phyloP scores from a whole-genome alignment of 2,329 filamentous ascomycete species.

The Exserohilum rostratum region DNA sequence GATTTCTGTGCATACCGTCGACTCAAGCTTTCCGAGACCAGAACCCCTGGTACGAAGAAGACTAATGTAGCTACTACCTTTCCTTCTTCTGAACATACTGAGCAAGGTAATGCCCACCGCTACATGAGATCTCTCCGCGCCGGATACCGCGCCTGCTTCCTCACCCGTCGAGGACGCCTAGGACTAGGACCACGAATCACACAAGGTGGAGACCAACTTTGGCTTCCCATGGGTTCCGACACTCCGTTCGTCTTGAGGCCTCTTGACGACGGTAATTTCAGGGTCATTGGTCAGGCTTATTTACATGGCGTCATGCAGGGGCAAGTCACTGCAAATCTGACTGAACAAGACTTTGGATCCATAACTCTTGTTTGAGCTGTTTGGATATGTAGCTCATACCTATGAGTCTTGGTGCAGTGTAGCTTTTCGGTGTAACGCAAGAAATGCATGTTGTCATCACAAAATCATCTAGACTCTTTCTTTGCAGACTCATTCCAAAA shows the following conservation, averaged over 20 bases:
- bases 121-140: background rate
- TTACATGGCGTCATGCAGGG: background rate
- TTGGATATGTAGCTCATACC: background rate
- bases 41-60: background rate
- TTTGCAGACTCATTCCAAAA: too few species aligned
- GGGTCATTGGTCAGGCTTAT: background rate
- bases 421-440: too few species aligned
- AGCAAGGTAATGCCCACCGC: background rate
- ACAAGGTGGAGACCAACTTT: constrained; percentile 8
- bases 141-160: background rate
- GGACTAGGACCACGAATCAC: constrained; percentile 12
- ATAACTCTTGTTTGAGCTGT: background rate
- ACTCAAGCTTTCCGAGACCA: background rate
- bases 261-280: background rate
- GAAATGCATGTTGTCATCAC: too few species aligned
- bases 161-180: constrained; percentile 11
- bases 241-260: constrained; percentile 17
- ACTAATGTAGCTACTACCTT: background rate
- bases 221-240: constrained; percentile 14
- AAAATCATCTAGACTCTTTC: too few species aligned
- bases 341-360: background rate
- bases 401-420: background rate
- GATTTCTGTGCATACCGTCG: background rate
- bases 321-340: background rate
- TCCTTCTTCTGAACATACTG: background rate